Conservation (phyloP, 129 eudicot genomes). For the Lonicera japonica region DNA sequence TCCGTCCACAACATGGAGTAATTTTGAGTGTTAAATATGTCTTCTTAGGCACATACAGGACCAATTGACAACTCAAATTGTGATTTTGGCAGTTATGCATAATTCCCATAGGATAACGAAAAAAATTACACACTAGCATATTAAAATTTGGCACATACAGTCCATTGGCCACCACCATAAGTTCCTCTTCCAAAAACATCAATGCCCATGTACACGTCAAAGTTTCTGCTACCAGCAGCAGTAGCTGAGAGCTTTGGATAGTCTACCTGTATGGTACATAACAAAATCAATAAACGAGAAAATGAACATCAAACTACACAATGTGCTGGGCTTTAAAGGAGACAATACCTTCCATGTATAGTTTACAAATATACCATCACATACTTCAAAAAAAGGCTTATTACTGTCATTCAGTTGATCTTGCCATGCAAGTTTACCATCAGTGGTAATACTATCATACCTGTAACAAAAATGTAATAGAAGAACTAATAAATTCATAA, state of each 20-base stretch:
- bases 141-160: constrained; percentile 39
- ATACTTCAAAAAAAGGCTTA: constrained; percentile 79
- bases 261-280: constrained; percentile 45
- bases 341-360: constrained; percentile 68
- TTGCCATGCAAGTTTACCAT: constrained; percentile 76
- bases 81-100: no score
- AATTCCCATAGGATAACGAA: no score
- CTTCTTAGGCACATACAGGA: no score
- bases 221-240: constrained; percentile 77
- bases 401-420: constrained; percentile 61
- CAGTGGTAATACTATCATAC: constrained; percentile 79
- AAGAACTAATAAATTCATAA: neutral
- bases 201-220: constrained; percentile 88
- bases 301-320: neutral
- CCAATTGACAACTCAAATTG: no score
- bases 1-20: no score
- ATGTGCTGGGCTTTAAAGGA: neutral
- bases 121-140: neutral
- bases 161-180: constrained; percentile 92
- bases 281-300: neutral
- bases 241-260: constrained; percentile 64
- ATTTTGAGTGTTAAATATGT: no score
- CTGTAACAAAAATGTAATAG: constrained; percentile 24
- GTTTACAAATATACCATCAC: constrained; percentile 83
- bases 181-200: constrained; percentile 91